A percentile compares a stretch with the other conserved stretches of the same genome.
Evolutionary conservation across 202 grass and related monocot species (phyloP).

Genomic region (Elaeis oleifera): DNA sequence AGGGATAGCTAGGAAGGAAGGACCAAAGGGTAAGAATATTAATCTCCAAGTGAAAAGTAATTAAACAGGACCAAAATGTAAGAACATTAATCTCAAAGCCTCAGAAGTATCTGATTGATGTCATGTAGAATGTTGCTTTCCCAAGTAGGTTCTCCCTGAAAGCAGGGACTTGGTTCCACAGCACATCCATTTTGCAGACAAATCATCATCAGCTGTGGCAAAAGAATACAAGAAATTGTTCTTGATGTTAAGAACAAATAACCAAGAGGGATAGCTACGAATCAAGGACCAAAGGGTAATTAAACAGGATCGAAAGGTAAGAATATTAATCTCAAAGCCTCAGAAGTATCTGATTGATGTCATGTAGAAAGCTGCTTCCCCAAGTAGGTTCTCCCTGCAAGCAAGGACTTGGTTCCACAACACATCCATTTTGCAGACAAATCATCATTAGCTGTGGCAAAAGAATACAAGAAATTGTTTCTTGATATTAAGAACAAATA

Average conservation of each 20-base stretch:
- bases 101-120: slow-evolving; percentile 24
- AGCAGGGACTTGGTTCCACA: slow-evolving; percentile 38
- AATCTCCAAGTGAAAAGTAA: too few species aligned
- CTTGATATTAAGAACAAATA: not conserved
- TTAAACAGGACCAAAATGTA: too few species aligned
- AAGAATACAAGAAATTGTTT: not conserved
- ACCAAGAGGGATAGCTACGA: not conserved
- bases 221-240: not conserved
- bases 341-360: slow-evolving; percentile 25
- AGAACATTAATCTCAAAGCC: not conserved
- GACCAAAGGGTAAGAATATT: too few species aligned
- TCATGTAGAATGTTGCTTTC: slow-evolving; percentile 21
- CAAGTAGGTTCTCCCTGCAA: slow-evolving; percentile 42
- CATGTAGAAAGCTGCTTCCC: slow-evolving; percentile 19
- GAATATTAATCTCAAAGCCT: not conserved
- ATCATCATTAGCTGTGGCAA: slow-evolving; percentile 7
- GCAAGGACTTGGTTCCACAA: slow-evolving; percentile 35
- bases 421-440: slow-evolving; percentile 46
- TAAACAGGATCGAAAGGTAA: too few species aligned
- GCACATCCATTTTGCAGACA: slow-evolving; percentile 46
- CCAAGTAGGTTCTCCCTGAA: slow-evolving; percentile 40
- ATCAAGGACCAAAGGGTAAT: too few species aligned
- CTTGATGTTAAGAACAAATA: not conserved
- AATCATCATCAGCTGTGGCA: slow-evolving; percentile 8
- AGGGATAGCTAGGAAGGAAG: too few species aligned